Base-by-base conservation (phyloP, 208 protist species). In the Endotrypanum monterogeii region DNA sequence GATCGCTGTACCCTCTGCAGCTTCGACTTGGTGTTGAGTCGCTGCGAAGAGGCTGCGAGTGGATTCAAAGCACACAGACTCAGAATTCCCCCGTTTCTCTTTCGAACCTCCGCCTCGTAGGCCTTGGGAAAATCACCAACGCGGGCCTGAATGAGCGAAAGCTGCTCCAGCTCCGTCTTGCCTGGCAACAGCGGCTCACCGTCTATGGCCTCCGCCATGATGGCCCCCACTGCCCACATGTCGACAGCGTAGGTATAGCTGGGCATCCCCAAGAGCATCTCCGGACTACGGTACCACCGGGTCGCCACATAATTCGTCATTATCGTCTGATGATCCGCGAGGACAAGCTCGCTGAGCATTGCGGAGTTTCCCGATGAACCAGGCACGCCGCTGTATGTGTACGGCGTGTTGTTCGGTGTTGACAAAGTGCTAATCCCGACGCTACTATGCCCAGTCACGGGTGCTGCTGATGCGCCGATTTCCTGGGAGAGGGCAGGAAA, bases 291-390 rank as follows among this genome's bases (percentile, higher is more conserved):
- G 77, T 98, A 98, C 93, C 93, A 98, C 30, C 94, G 89, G 20
- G 96, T 98, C 0, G 93, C 92, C 8, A 98, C 93, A 70, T 98
- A 98, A 69, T 94, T 90, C 8, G 96, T 98, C 84, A 97, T 93
- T 58, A 71, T 63, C 50, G 67, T 67, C 37, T 78, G 50, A 52
- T 80, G 71, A 54, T 81, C 58, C 1, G 71, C 91, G 73, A 88
- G 78, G 23, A 89, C 80, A 7, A 90, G 80, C 41, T 83, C 76
- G 30, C 79, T 81, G 30, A 89, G 62, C 3, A 75, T 79, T 14
- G 72, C 71, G 1, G 75, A 74, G 28, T 71, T 60, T 2, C 20
- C 65, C 3, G 52, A 35, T 16, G 60, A 54, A 2, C 2, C 52
- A 3, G 60, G 69, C 39, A 61, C 37, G 16, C 54, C 32, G 30